phyloP scores from a whole-genome alignment of 345 rosid species.

The Eucalyptus cloeziana region DNA sequence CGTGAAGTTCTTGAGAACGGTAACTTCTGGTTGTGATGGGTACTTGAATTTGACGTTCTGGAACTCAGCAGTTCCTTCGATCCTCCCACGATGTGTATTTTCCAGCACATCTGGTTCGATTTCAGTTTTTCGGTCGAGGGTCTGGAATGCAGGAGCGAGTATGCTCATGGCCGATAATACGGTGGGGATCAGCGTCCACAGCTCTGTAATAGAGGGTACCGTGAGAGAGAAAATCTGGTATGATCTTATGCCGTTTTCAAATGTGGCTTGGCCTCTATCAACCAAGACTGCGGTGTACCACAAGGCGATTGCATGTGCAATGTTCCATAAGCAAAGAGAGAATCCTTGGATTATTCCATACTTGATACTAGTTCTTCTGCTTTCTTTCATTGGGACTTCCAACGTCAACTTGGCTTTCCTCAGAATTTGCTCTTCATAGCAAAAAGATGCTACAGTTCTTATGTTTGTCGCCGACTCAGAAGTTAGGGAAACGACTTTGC shows the following conservation, averaged over 20 bases:
- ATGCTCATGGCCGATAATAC: constrained; percentile 40
- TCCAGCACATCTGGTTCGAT: constrained; percentile 31
- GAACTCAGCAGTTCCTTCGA: constrained; percentile 28
- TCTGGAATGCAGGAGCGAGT: constrained; percentile 39
- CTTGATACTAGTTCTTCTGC: constrained; percentile 32
- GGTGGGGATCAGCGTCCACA: constrained; percentile 53
- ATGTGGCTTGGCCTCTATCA: constrained; percentile 18
- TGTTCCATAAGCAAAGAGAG: constrained; percentile 59
- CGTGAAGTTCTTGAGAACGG: constrained; percentile 33
- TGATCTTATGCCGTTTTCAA: constrained; percentile 32
- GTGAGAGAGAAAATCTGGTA: constrained; percentile 70
- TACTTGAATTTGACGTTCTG: constrained; percentile 35
- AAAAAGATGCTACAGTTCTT: constrained; percentile 51
- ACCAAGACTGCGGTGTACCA: constrained; percentile 48
- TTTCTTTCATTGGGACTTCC: constrained; percentile 16
- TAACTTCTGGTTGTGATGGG: constrained; percentile 45
- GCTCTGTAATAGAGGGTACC: constrained; percentile 59
- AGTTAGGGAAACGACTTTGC: constrained; percentile 30
- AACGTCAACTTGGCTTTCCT: constrained; percentile 19
- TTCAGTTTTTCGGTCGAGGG: constrained; percentile 39
- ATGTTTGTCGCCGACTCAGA: constrained; percentile 49
- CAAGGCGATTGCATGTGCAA: constrained; percentile 61
- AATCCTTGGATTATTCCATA: constrained; percentile 51
- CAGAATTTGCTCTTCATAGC: constrained; percentile 45
- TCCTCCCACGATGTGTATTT: not conserved